Conservation (phyloP, 2,329 filamentous ascomycete species). For the Aspergillus jensenii region DNA sequence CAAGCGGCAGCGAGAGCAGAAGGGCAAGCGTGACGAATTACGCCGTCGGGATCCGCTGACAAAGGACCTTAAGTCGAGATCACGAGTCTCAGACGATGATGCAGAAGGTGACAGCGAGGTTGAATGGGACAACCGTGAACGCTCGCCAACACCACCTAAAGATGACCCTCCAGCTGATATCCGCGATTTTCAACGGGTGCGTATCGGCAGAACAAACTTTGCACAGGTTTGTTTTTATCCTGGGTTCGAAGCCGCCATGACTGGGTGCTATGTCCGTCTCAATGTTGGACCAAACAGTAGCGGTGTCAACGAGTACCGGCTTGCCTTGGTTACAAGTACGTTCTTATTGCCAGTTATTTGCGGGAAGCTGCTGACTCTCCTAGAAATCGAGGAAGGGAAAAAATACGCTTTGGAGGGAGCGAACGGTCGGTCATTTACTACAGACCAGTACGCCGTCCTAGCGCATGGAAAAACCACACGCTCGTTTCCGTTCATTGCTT, state of each 20-base stretch:
- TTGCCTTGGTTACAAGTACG: slow-evolving; percentile 82
- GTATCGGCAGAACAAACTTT: slow-evolving; percentile 82
- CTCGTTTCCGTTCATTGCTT: slow-evolving; percentile 86
- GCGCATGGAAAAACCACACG: slow-evolving; percentile 80
- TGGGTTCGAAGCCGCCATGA: slow-evolving; percentile 77
- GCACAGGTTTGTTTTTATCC: slow-evolving; percentile 91
- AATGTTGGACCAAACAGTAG: slow-evolving; percentile 76
- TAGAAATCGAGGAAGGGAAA: slow-evolving; percentile 74
- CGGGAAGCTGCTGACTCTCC: background rate
- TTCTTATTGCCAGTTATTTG: background rate
- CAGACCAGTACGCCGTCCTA: slow-evolving; percentile 79
- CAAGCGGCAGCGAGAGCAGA: slow-evolving; percentile 61
- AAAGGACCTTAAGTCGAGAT: slow-evolving; percentile 60
- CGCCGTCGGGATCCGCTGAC: slow-evolving; percentile 43
- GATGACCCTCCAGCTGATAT: slow-evolving; percentile 71
- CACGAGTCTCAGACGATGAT: slow-evolving; percentile 63
- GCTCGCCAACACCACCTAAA: slow-evolving; percentile 54
- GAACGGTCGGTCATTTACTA: slow-evolving; percentile 75
- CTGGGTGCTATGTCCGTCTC: slow-evolving; percentile 81
- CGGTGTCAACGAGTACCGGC: slow-evolving; percentile 76
- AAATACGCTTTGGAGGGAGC: slow-evolving; percentile 78
- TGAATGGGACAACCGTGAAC: slow-evolving; percentile 66
- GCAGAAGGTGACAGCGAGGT: slow-evolving; percentile 75
- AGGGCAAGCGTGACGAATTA: slow-evolving; percentile 50
- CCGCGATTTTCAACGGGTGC: slow-evolving; percentile 78